Evolutionary conservation across 345 rosid species (phyloP).

Genomic region (Boechera retrofracta): DNA sequence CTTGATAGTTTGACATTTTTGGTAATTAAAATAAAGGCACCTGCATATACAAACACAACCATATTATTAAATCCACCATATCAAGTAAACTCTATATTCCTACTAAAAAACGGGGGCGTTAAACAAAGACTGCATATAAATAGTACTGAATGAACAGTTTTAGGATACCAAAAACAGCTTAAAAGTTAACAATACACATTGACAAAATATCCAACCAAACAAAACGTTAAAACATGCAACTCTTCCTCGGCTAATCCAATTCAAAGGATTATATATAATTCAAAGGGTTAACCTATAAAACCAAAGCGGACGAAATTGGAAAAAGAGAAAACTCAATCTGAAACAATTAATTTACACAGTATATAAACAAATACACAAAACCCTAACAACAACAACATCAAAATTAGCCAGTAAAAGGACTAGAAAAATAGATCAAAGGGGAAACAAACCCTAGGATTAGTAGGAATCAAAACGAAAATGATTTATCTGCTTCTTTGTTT

Average conservation of each 20-base stretch:
- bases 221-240: slow-evolving; percentile 23
- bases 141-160: background rate
- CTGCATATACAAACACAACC: slow-evolving; percentile 5
- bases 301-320: slow-evolving; percentile 3
- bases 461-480: slow-evolving; percentile 29
- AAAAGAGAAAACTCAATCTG: background rate
- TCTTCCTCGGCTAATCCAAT: background rate
- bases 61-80: background rate
- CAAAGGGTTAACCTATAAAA: background rate
- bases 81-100: background rate
- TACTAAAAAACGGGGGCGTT: background rate
- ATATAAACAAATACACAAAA: slow-evolving; percentile 29
- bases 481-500: background rate
- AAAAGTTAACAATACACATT: background rate
- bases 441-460: slow-evolving; percentile 33
- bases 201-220: background rate
- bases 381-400: slow-evolving; percentile 33
- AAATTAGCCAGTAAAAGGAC: background rate
- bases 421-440: slow-evolving; percentile 21
- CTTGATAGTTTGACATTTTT: slow-evolving; percentile 64
- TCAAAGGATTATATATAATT: background rate
- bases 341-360: slow-evolving; percentile 19
- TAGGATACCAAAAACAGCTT: background rate
- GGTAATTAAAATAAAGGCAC: background rate
- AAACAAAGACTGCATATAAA: background rate